A percentile compares a stretch with the other conserved stretches of the same genome.
phyloP scores from a whole-genome alignment of 306 rosid genomes.

The Prosopis cineraria region DNA sequence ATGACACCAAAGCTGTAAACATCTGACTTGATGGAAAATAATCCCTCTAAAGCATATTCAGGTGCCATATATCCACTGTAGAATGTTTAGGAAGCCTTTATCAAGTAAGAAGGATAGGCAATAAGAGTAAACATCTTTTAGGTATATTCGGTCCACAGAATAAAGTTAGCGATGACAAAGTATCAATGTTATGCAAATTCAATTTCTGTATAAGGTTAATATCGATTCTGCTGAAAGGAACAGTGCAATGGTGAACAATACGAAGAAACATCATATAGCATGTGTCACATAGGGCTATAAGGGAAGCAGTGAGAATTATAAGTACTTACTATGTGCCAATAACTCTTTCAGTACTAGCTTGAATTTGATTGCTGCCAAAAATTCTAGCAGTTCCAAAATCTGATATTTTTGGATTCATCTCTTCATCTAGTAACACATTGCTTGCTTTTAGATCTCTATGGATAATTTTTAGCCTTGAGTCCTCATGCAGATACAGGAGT shows the following conservation, averaged over 20 bases:
- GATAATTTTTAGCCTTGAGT: conserved; percentile 45
- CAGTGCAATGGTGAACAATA: background rate
- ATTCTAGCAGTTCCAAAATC: conserved; percentile 56
- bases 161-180: background rate
- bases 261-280: background rate
- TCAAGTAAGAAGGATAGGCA: background rate
- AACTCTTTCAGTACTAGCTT: conserved; percentile 47
- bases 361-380: conserved; percentile 40
- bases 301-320: background rate
- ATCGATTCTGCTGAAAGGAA: background rate
- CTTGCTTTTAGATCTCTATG: conserved; percentile 50
- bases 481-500: conserved; percentile 50
- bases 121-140: background rate
- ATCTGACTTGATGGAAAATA: conserved; percentile 52
- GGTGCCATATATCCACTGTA: conserved; percentile 55
- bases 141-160: background rate
- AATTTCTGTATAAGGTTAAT: background rate
- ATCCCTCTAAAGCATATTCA: conserved; percentile 51
- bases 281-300: background rate
- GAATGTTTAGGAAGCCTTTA: background rate
- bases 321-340: conserved; percentile 57
- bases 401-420: conserved; percentile 50
- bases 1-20: conserved; percentile 52
- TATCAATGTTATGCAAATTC: background rate
- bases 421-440: conserved; percentile 44